Base-by-base conservation (phyloP, 257 asterid species). In the Rubia yunnanensis region DNA sequence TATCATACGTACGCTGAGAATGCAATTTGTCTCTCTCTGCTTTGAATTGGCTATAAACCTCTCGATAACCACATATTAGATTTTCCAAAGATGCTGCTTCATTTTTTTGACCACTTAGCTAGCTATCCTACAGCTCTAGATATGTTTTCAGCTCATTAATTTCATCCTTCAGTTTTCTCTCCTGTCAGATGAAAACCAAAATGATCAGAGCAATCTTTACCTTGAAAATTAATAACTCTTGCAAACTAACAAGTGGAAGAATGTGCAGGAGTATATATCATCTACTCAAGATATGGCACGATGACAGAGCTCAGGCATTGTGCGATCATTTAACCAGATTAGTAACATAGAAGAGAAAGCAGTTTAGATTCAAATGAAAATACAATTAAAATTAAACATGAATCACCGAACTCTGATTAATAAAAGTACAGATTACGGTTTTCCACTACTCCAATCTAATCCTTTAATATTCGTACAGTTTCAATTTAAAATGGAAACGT, bases 1-100 rank as follows among this genome's bases (percentile, higher is more conserved):
- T 46, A 61, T 46, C 86, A 73, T 94, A 94, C 99, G 84, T 94
- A 70, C 99, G 83, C 80, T 89, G 85, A 73, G 89, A 90, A 27
- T 86, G 97, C 74, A 86, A 78, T 70, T 78, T 79, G 75, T 90
- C 96, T 80, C 99, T 88, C 76, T 84, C 84, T 63, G 53, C 62
- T 83, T 81, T 88, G 78, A 78, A 83, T 70, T 79, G 85, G 81
- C 74, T 83, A 82, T 80, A 88, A 71, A 79, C 82, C 77, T 82
- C 80, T 72, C 94, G 84, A 77, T 86, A 88, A 58, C 94, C 95
- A 80, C 91, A 85, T 74, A 90, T 82, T 57, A 70, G 72, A 78
- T 85, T 71, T 70, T 88, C 96, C 52, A 83, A 67, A 28, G 68
- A 76, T 28, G 87, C 80, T 53, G 83, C 85, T 74, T 94, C 91